Evolutionary conservation across 805 yeast genomes (phyloP).

Genomic region (Torulaspora franciscae): DNA sequence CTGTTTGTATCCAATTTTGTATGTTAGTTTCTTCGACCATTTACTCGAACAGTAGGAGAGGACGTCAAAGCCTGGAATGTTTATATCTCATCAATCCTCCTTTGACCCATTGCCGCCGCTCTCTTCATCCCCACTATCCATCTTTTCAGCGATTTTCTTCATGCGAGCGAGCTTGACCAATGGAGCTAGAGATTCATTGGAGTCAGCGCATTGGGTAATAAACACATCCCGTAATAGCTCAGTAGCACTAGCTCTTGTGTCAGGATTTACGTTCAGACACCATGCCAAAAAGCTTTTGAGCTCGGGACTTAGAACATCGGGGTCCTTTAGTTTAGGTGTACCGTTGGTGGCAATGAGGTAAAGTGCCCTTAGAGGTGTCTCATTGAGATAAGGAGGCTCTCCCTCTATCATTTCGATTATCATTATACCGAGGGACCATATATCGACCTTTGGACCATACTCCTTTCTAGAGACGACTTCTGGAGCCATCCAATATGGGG

Average conservation of each 20-base stretch:
- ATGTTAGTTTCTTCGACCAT: background rate
- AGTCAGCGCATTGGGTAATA: conserved; percentile 52
- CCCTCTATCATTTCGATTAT: conserved; percentile 98
- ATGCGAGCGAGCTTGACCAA: conserved; percentile 67
- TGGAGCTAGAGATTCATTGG: conserved; percentile 59
- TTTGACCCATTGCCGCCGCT: conserved; percentile 12
- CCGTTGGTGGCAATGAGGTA: conserved; percentile 95
- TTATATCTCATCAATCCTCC: conserved; percentile 2
- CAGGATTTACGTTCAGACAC: conserved; percentile 80
- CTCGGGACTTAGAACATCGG: conserved; percentile 65
- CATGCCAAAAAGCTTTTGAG: conserved; percentile 67
- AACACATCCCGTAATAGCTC: conserved; percentile 66
- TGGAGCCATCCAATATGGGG: conserved; percentile 99
- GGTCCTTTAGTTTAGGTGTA: conserved; percentile 88
- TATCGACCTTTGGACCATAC: conserved; percentile 94
- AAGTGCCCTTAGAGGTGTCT: conserved; percentile 88
- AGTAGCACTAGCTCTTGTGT: conserved; percentile 71
- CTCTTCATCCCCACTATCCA: conserved; percentile 33
- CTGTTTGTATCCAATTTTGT: background rate
- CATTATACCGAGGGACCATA: conserved; percentile 98
- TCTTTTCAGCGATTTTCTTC: conserved; percentile 48
- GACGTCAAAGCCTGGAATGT: background rate
- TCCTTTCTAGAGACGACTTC: conserved; percentile 94
- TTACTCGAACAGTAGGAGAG: background rate
- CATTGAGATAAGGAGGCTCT: conserved; percentile 96